phyloP scores from a whole-genome alignment of 1,139 yeast genomes.

The Pneumocystis murina region DNA sequence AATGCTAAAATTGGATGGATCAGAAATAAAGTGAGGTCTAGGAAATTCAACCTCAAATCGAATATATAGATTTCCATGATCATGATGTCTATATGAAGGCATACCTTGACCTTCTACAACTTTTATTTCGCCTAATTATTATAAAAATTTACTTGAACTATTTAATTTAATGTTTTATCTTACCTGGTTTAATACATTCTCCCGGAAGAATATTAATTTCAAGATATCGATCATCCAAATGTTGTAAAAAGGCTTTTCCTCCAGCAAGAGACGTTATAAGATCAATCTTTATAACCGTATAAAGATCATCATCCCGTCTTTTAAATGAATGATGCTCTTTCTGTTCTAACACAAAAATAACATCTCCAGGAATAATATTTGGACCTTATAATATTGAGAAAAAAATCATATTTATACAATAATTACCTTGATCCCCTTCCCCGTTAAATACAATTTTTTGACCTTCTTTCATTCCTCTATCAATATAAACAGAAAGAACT shows the following conservation, averaged over 20 bases:
- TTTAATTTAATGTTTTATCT: neutral
- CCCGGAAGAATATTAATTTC: constrained; percentile 78
- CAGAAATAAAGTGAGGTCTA: constrained; percentile 15
- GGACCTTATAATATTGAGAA: constrained; percentile 38
- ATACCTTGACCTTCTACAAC: constrained; percentile 90
- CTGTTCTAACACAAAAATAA: constrained; percentile 78
- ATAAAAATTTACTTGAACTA: neutral
- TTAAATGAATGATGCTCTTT: constrained; percentile 66
- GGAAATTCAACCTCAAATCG: constrained; percentile 43
- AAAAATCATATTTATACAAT: neutral
- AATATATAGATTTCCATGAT: constrained; percentile 36
- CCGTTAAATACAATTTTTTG: constrained; percentile 83
- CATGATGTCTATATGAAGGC: constrained; percentile 47
- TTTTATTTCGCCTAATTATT: constrained; percentile 32
- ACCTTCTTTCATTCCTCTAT: constrained; percentile 95
- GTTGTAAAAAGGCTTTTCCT: constrained; percentile 77
- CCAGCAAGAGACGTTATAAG: constrained; percentile 91
- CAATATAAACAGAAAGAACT: constrained; percentile 84
- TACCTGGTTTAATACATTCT: constrained; percentile 78
- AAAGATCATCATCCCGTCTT: constrained; percentile 82
- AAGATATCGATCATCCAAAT: constrained; percentile 67
- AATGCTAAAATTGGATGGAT: constrained; percentile 17
- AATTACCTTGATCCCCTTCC: constrained; percentile 68
- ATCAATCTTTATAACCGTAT: constrained; percentile 76
- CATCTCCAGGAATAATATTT: constrained; percentile 90